Evolutionary conservation across 208 protist genomes (phyloP).

Genomic region (Blechomonas ayalai): DNA sequence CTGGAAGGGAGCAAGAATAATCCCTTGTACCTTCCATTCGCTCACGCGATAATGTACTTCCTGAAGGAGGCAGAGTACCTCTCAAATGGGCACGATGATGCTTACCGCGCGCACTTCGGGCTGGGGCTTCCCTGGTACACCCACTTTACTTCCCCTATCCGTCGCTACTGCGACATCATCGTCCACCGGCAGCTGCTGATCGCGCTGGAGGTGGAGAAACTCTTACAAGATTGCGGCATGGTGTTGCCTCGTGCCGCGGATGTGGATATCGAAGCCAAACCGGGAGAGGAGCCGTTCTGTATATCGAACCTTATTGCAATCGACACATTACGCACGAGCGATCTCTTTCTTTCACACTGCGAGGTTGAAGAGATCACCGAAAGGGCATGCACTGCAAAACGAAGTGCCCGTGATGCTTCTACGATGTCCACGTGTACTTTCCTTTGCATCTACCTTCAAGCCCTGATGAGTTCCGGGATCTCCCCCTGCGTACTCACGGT

Average conservation of each 20-base stretch:
- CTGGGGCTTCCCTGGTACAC: conserved; percentile 87
- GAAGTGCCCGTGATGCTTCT: conserved; percentile 35
- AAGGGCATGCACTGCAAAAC: conserved; percentile 44
- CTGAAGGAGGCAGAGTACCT: conserved; percentile 80
- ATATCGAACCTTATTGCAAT: conserved; percentile 23
- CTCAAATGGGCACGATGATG: conserved; percentile 32
- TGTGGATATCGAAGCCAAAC: conserved; percentile 5
- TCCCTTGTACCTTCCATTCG: conserved; percentile 32
- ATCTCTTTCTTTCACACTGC: conserved; percentile 33
- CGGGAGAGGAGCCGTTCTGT: conserved; percentile 5
- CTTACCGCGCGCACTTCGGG: conserved; percentile 76
- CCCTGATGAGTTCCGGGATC: conserved; percentile 17
- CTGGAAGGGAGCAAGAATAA: too few relatives aligned
- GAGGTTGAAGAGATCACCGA: conserved; percentile 54
- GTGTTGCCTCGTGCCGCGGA: conserved; percentile 12
- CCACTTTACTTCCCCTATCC: conserved; percentile 94
- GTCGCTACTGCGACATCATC: conserved; percentile 90
- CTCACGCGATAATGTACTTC: conserved; percentile 62
- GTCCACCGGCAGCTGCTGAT: conserved; percentile 85
- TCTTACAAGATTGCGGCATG: conserved; percentile 19
- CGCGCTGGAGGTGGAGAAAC: conserved; percentile 69
- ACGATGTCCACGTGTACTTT: conserved; percentile 55
- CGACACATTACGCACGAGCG: conserved; percentile 17
- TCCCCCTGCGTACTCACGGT: conserved; percentile 11
- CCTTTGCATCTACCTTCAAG: conserved; percentile 74